Percentiles rank a stretch among this genome's conserved stretches.
These are phyloP conservation scores for Solanum dulcamara DNA, from an alignment of 257 asterid species.

Conservation along the genomic window DNA sequence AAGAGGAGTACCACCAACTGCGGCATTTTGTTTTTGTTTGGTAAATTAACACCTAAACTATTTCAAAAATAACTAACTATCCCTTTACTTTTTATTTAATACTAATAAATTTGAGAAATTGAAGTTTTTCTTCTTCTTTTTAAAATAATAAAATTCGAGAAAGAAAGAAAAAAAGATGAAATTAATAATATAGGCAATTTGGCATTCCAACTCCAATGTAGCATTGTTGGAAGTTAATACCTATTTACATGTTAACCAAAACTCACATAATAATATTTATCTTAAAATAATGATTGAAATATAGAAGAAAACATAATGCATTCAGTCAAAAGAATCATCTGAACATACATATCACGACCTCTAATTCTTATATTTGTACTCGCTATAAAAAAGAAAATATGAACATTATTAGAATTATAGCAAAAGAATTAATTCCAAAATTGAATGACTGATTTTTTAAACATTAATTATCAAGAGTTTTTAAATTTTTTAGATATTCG, in stretches of 20 bases:
- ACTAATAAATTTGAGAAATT: not conserved
- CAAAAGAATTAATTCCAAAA: too few relatives aligned
- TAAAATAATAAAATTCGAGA: too few relatives aligned
- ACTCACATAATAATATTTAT: too few relatives aligned
- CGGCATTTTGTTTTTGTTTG: not conserved
- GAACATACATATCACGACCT: too few relatives aligned
- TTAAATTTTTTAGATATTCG: not conserved
- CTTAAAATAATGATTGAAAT: too few relatives aligned
- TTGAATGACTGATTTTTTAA: not conserved
- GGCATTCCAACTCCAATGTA: not conserved
- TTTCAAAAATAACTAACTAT: not conserved
- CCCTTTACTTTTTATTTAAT: not conserved
- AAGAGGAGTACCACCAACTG: not conserved
- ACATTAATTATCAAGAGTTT: too few relatives aligned
- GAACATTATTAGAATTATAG: too few relatives aligned
- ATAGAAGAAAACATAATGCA: too few relatives aligned
- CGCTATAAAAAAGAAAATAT: too few relatives aligned
- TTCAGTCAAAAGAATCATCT: too few relatives aligned
- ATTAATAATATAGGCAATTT: not conserved
- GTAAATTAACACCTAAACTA: not conserved
- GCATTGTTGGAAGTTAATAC: not conserved
- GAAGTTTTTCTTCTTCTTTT: not conserved
- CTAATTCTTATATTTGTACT: too few relatives aligned
- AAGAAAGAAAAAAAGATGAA: not conserved
- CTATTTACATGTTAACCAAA: not conserved